These are phyloP conservation scores for Xerocomellus chrysenteron DNA, from an alignment of 768 basidiomycete genomes.

Conservation along the genomic window DNA sequence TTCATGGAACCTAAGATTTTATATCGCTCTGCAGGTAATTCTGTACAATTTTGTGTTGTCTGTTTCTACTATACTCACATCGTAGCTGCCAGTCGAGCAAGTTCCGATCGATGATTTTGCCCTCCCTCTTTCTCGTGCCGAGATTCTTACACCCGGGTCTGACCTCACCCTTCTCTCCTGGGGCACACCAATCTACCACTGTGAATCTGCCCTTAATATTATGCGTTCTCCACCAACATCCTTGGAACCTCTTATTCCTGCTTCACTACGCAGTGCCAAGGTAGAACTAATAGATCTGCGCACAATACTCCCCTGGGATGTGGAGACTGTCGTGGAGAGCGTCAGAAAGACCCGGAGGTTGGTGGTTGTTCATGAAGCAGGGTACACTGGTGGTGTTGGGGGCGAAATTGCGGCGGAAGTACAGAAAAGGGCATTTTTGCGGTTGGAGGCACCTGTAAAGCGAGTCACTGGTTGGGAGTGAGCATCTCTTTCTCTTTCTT, in stretches of 20 bases:
- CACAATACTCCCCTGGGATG: conserved; percentile 88
- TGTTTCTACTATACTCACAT: conserved; percentile 2
- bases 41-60: not conserved
- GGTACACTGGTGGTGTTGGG: conserved; percentile 83
- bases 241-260: conserved; percentile 64
- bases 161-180: conserved; percentile 91
- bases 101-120: conserved; percentile 86
- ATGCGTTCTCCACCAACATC: conserved; percentile 63
- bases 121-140: conserved; percentile 81
- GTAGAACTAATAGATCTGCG: conserved; percentile 90
- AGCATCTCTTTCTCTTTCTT: conserved; percentile 37
- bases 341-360: conserved; percentile 83
- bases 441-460: conserved; percentile 83
- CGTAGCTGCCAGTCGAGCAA: conserved; percentile 65
- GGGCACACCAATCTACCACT: conserved; percentile 92
- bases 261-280: conserved; percentile 61
- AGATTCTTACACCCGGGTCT: conserved; percentile 67
- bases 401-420: conserved; percentile 91
- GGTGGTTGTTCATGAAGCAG: conserved; percentile 91
- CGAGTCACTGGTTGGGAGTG: conserved; percentile 94
- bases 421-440: conserved; percentile 85
- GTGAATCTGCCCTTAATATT: conserved; percentile 79
- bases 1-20: conserved; percentile 96
- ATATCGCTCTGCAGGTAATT: conserved; percentile 80
- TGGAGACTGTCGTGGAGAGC: conserved; percentile 75